Base-by-base conservation (phyloP, 2,329 filamentous ascomycete genomes). In the Diplodia corticola region DNA sequence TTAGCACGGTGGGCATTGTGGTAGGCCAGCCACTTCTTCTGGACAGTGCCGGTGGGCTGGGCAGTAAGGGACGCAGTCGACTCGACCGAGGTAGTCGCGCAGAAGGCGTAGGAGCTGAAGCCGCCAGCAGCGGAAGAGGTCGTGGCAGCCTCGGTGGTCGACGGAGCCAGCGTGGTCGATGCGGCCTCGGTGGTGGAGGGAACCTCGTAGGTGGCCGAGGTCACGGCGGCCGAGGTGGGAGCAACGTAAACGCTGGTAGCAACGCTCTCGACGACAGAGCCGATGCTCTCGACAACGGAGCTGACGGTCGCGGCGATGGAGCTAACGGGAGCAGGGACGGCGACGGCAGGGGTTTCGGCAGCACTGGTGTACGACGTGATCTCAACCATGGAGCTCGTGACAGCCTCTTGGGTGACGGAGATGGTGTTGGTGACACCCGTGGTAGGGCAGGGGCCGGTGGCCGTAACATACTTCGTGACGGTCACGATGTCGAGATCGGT, bases 1-100 rank as follows among this genome's bases (percentile, higher is more conserved):
- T 95, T 96, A 74, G 83, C 77, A 69, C 95, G 93, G 80, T 95
- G 91, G 63, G 89, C 73, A 81, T 97, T 97, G 88, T 98, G 95
- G 76, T 91, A 87, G 72, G 88, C 82, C 59, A 94, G 69, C 20
- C 76, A 69, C 13, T 73, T 70, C 51, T 71, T 70, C 51, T 74
- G 49, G 63, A 77, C 77, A n/a, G 73, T 73, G 2, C 63, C 17
- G 72, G 59, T 59, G 7, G 65, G 59, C 17, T 35, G 20, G 2
- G 57, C 50, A 9, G 59, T 59, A 24, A 63, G 40, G 13, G 35
- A 37, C n/a, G 51, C 57, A 10, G 59, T 26, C 2, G 46, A 7
- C 17, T 22, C 37, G 10, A 50, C n/a, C 6, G 55, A 54, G 20
- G 65, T 3, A 10, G 49, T 55, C 26, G 50, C 4, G 59, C 65